Evolutionary conservation across 352 stramenopile species (phyloP).

Genomic region (Pythium volutum): DNA sequence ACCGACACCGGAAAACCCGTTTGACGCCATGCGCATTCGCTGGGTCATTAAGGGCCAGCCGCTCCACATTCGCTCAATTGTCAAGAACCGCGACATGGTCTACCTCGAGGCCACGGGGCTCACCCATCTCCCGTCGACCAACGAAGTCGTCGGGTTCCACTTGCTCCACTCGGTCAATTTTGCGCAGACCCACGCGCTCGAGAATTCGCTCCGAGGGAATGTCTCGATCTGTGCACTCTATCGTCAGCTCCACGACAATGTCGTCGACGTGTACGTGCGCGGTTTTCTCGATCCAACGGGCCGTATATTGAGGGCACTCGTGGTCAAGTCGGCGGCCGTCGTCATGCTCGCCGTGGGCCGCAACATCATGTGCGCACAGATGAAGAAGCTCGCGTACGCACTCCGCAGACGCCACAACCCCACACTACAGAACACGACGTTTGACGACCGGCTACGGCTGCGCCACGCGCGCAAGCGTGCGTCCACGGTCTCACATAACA

Average conservation of each 20-base stretch:
- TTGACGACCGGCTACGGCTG: constrained; percentile 15
- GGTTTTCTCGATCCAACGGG: constrained; percentile 40
- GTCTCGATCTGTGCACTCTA: constrained; percentile 55
- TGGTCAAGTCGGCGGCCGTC: constrained; percentile 41
- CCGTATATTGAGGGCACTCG: constrained; percentile 38
- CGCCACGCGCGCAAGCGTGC: constrained; percentile 16
- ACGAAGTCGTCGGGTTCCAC: constrained; percentile 59
- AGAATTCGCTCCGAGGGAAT: constrained; percentile 43
- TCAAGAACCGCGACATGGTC: constrained; percentile 63
- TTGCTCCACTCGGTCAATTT: constrained; percentile 63
- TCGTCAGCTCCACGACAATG: constrained; percentile 41
- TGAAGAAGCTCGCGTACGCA: constrained; percentile 46
- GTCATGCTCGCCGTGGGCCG: constrained; percentile 46
- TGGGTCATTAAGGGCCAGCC: constrained; percentile 52
- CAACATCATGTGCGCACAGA: constrained; percentile 43
- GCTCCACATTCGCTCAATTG: constrained; percentile 35
- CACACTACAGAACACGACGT: constrained; percentile 1
- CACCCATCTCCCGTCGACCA: constrained; percentile 28
- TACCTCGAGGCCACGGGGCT: constrained; percentile 58
- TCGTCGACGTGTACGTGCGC: constrained; percentile 47
- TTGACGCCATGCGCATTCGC: constrained; percentile 43
- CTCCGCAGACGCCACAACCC: constrained; percentile 15
- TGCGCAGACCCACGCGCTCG: constrained; percentile 34
- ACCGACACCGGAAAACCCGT: constrained; percentile 41
- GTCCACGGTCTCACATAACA: not conserved